phyloP scores from a whole-genome alignment of 371 early-diverging fungal genomes.

The Syncephalis plumigaleata region DNA sequence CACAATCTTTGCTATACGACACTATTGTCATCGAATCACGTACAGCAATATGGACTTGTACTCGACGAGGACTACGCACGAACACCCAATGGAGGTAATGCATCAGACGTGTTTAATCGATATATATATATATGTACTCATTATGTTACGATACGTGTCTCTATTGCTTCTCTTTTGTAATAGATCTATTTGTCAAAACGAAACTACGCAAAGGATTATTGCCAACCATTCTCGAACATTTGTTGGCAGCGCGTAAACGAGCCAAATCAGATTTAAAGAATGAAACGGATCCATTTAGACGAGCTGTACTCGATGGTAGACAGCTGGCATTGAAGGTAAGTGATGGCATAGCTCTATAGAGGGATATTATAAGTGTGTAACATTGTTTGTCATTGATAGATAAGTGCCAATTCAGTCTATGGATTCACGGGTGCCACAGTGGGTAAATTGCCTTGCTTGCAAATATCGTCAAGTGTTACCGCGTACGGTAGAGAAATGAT shows the following conservation, averaged over 20 bases:
- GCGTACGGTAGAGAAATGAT: slow-evolving; percentile 99
- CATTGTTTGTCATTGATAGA: slow-evolving; percentile 18
- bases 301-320: slow-evolving; percentile 91
- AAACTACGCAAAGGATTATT: slow-evolving; percentile 73
- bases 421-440: slow-evolving; percentile 98
- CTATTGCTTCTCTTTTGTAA: no score
- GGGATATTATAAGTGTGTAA: background rate
- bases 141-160: no score
- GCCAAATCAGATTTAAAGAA: slow-evolving; percentile 91
- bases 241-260: slow-evolving; percentile 89
- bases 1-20: slow-evolving; percentile 99
- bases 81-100: slow-evolving; percentile 70
- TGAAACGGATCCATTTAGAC: slow-evolving; percentile 85
- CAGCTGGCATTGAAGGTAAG: slow-evolving; percentile 90
- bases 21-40: slow-evolving; percentile 35
- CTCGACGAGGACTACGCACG: slow-evolving; percentile 68
- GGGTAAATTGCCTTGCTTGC: slow-evolving; percentile 95
- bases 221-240: slow-evolving; percentile 85
- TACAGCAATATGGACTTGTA: slow-evolving; percentile 42
- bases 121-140: no score
- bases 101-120: no score
- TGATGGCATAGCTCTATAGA: background rate
- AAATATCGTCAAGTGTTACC: slow-evolving; percentile 98
- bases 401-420: slow-evolving; percentile 99
- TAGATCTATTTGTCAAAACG: slow-evolving; percentile 72